Base-by-base conservation (phyloP, 1,284 basidiomycete genomes). In the Leccinum insolens region DNA sequence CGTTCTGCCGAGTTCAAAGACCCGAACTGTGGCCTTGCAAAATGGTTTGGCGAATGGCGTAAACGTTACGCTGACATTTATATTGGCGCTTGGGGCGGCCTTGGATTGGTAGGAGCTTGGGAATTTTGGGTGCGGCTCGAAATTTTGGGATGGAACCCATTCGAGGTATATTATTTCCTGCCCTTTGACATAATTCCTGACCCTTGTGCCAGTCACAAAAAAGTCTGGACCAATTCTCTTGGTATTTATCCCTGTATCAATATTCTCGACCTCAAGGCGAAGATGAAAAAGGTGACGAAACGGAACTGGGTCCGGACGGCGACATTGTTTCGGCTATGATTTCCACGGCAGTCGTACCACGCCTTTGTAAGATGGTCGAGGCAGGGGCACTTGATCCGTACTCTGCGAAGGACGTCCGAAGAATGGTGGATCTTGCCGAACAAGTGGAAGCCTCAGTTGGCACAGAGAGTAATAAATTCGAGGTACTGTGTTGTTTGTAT, bases 71-170 rank as follows among this genome's bases (percentile, higher is more conserved):
- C 83, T 12, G 95, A 98, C 69, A 95, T 89, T 70, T 98, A 98
- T 80, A 82, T 86, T 3, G 90, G 91, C 61, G 96, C 96, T 4
- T 98, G 93, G 88, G 96, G 95, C 62, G 94, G 95, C 3, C 82
- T 98, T 60, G 94, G 92, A 1, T 86, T 97, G 66, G 91, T 97
- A 0, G 91, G 92, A 67, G 94, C 94, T 49, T 98, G 96, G 96
- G 96, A 98, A 80, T 98, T 97, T 78, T 98, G 95, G 95, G 89
- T 89, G 22, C 84, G 95, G 64, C 82, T 95, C 62, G 96, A 98
- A 80, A 86, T 93, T 76, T 81, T 93, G 4, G 90, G 90, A 3
- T 98, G 96, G 95, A 90, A 95, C 77, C 93, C 93, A 55, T 84
- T 96, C 37, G 87, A 92, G 80, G 94, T 94, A 75, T 72, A 86